A percentile compares a stretch with the other conserved stretches of the same genome.
phyloP scores from a whole-genome alignment of 2,329 filamentous ascomycete species.

The Stenocarpella maydis region DNA sequence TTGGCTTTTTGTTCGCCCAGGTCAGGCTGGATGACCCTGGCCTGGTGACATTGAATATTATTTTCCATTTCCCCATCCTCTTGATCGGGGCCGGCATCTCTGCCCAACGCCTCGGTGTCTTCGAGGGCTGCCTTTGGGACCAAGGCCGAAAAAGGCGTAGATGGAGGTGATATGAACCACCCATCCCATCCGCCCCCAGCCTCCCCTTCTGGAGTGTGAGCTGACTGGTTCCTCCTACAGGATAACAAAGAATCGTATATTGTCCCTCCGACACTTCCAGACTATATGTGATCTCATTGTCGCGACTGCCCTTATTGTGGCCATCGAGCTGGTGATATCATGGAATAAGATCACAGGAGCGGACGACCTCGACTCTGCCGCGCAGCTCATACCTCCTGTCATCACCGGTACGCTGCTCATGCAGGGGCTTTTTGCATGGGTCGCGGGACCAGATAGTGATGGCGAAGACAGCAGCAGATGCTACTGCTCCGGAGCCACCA shows the following conservation, averaged over 20 bases:
- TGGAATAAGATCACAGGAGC: slow-evolving; percentile 39
- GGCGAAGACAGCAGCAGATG: neutral
- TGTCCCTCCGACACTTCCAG: slow-evolving; percentile 36
- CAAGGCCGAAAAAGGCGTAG: slow-evolving; percentile 16
- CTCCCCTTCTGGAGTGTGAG: neutral
- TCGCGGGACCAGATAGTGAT: slow-evolving; percentile 10
- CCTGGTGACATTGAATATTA: slow-evolving; percentile 36
- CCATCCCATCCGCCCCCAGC: no score
- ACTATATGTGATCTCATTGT: slow-evolving; percentile 37
- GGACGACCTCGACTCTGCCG: slow-evolving; percentile 42
- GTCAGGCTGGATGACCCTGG: slow-evolving; percentile 31
- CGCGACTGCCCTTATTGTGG: slow-evolving; percentile 36
- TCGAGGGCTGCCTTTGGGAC: slow-evolving; percentile 28
- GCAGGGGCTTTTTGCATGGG: slow-evolving; percentile 28
- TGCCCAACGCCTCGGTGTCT: slow-evolving; percentile 7
- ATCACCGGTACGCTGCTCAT: slow-evolving; percentile 30
- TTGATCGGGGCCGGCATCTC: slow-evolving; percentile 29
- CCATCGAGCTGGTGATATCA: slow-evolving; percentile 38
- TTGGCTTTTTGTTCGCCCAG: slow-evolving; percentile 37
- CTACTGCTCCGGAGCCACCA: neutral
- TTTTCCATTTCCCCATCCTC: slow-evolving; percentile 35
- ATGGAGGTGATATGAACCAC: slow-evolving; percentile 23
- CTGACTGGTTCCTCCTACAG: neutral
- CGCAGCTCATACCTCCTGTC: slow-evolving; percentile 37
- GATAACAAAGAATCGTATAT: slow-evolving; percentile 31